phyloP scores from a whole-genome alignment of 2,329 filamentous ascomycete species.

The Fusarium sublunatum region DNA sequence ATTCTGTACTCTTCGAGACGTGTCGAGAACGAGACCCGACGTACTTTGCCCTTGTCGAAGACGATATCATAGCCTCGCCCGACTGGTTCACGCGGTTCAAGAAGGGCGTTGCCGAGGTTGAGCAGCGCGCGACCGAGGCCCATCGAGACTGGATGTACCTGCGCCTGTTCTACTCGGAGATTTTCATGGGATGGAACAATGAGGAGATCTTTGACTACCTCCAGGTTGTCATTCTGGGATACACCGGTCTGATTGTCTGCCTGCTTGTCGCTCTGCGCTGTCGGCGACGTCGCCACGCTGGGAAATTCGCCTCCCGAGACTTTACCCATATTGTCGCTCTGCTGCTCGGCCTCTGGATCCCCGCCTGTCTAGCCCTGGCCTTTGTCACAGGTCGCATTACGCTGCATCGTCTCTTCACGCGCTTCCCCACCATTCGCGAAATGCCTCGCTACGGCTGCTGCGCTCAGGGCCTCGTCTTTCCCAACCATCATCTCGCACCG shows the following conservation, averaged over 20 bases:
- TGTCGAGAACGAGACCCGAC: constrained; percentile 46
- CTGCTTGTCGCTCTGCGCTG: constrained; percentile 21
- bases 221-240: constrained; percentile 43
- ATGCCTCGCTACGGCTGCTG: constrained; percentile 56
- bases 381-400: constrained; percentile 48
- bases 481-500: constrained; percentile 46
- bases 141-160: constrained; percentile 52
- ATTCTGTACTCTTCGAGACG: constrained; percentile 50
- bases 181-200: constrained; percentile 54
- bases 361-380: constrained; percentile 47
- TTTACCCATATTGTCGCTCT: constrained; percentile 45
- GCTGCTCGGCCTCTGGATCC: constrained; percentile 47
- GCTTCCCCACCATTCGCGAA: constrained; percentile 45
- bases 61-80: constrained; percentile 51
- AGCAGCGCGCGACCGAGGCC: constrained; percentile 33
- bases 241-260: constrained; percentile 36
- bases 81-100: constrained; percentile 51
- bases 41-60: constrained; percentile 54
- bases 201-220: constrained; percentile 50
- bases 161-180: constrained; percentile 54
- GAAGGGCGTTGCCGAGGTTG: constrained; percentile 46
- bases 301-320: constrained; percentile 23
- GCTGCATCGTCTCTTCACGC: constrained; percentile 42
- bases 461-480: constrained; percentile 53
- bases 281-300: constrained; percentile 19